A percentile compares a stretch with the other conserved stretches of the same genome.
These are phyloP conservation scores for Gentiana straminea DNA, from an alignment of 257 asterid genomes.

Conservation along the genomic window DNA sequence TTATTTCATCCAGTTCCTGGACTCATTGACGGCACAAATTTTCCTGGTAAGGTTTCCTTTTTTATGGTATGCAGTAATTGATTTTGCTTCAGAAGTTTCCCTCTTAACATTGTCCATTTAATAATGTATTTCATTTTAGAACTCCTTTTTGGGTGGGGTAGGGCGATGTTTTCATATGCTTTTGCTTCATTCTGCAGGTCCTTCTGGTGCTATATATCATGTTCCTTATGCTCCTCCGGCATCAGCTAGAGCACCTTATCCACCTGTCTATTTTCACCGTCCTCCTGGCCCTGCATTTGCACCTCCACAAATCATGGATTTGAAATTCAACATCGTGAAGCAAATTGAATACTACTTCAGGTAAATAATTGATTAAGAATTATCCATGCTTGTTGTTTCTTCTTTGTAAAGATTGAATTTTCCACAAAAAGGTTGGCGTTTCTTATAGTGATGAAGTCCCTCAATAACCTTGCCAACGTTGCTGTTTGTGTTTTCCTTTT, in stretches of 20 bases:
- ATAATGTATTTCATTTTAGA: not conserved
- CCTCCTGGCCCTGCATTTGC: conserved; percentile 47
- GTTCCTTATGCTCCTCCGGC: conserved; percentile 58
- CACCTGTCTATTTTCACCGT: conserved; percentile 46
- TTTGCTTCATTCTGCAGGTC: conserved; percentile 39
- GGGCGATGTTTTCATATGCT: conserved; percentile 5
- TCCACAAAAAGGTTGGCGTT: not conserved
- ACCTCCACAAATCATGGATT: conserved; percentile 35
- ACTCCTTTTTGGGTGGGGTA: not conserved
- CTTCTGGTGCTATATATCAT: conserved; percentile 49
- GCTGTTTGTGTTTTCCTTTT: not conserved
- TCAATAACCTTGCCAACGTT: not conserved
- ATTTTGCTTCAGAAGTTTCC: not conserved
- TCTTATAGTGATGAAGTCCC: not conserved
- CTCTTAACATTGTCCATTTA: conserved; percentile 1
- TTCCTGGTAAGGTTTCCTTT: conserved; percentile 35
- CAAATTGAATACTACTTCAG: conserved; percentile 98
- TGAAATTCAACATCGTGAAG: conserved; percentile 46
- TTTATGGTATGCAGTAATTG: not conserved
- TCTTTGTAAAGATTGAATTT: not conserved
- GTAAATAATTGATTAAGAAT: conserved; percentile 22
- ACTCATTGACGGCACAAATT: conserved; percentile 44
- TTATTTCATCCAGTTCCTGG: conserved; percentile 40
- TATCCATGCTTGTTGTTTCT: not conserved
- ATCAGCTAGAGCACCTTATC: conserved; percentile 51